Base-by-base conservation (phyloP, 192 early-diverging fungal species). In the Dissophora ornata region DNA sequence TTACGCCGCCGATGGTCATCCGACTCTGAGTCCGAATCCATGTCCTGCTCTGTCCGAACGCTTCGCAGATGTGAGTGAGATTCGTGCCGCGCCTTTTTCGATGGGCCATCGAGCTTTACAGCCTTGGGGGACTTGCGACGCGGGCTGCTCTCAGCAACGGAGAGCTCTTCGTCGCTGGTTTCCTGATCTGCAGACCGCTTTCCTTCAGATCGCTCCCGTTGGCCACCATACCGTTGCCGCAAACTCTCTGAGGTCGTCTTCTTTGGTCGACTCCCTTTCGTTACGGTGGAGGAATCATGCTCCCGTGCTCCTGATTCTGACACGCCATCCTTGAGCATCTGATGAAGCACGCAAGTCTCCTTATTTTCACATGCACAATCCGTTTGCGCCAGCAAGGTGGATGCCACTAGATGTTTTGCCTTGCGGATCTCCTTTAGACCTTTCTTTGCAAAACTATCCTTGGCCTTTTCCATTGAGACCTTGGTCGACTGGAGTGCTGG, bases 361-460 rank as follows among this genome's bases (percentile, higher is more conserved):
- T 64, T 68, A 32, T 74, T 70, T 33, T 80, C 68, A 28, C 84
- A 86, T 18, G 82, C 84, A 61, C 84, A 86, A 28, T 74, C 59
- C 3, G 82, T 81, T 54, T 83, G 78, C 26, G 79, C 74, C 21
- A 78, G 45, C 36, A 81, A 62, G 21, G 66, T 83, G 34, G 56
- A 75, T 28, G 54, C 78, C 3, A 66, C 80, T 22, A 62, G 64
- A 49, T 73, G 71, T 62, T 61, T 67, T 22, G 45, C 73, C 30
- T 47, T 79, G 45, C 33, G 80, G 32, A 59, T 68, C 30, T 65
- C 74, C 55, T 67, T 77, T 36, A 40, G 62, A 33, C 36, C 62
- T 24, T 56, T 78, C n/a, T 50, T 59, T 41, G 45, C 50, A 21
- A 33, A 50, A 0, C 46, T 32, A 19, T 68, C 61, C 45, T 70